Base-by-base conservation (phyloP, 495 filamentous ascomycete species). In the Baudoinia panamericana region DNA sequence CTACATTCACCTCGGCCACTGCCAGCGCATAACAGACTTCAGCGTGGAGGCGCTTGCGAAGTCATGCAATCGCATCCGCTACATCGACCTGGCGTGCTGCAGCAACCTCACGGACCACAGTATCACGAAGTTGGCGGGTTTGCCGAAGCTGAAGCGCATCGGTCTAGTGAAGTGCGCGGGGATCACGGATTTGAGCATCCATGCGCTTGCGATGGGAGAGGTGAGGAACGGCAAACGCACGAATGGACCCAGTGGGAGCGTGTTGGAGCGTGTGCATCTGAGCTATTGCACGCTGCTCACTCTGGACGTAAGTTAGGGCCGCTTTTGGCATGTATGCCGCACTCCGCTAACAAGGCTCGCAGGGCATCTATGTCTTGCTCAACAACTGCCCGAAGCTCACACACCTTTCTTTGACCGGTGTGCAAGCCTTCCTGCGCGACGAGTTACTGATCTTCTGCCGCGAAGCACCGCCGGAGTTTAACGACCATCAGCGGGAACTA, bases 81-180 rank as follows among this genome's bases (percentile, higher is more conserved):
- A 99, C 53, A 96, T 99, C 40, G 92, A 99, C 55, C 62, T 99
- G 34, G 92, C 92, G 9, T 96, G 92, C 64, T 99, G 92, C 60
- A 70, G 68, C n/a, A 75, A 78, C 45, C 67, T 99, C 36, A 95
- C 92, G 0, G 90, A 99, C 51, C 61, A 62, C 2, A 93, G 84
- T 32, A 79, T 99, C n/a, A 76, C 70, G 38, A 77, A 81, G 46
- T 67, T 99, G 18, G 87, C 92, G 2, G 73, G 67, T 8, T 68
- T 99, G 19, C 92, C 92, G 8, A 99, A 96, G 60, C 64, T 99
- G 18, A 80, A 90, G 57, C 69, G 92, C 21, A 93, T 99, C 31
- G 92, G 92, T 0, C 61, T 99, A 35, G 92, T 99, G 13, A 99
- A 99, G 58, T 99, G 92, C 50, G 70, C 73, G 25, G 69, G 66